Conservation (phyloP, 164 flowering plant species). For the Stephania yunnanensis region DNA sequence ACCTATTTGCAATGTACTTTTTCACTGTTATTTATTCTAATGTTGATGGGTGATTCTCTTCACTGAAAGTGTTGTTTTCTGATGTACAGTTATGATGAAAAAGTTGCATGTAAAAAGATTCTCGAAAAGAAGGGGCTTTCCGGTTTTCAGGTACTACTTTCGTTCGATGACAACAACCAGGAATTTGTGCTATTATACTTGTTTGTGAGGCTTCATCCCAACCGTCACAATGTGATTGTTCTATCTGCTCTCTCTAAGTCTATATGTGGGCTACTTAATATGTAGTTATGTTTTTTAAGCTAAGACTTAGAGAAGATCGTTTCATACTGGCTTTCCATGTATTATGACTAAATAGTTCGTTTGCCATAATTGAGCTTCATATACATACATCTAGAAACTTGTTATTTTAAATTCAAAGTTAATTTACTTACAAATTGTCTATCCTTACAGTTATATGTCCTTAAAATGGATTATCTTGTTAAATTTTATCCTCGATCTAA, state of each 20-base stretch:
- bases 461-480: not conserved
- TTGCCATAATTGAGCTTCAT: not conserved
- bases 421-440: not conserved
- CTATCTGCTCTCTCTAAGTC: not conserved
- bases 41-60: not conserved
- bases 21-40: not conserved
- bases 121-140: constrained; percentile 56
- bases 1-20: not conserved
- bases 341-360: not conserved
- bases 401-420: not conserved
- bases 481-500: not conserved
- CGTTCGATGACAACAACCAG: not conserved
- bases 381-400: not conserved
- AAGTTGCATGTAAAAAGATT: constrained; percentile 60
- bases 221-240: not conserved
- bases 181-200: not conserved
- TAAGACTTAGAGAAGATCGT: not conserved
- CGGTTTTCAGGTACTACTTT: constrained; percentile 67
- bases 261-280: not conserved
- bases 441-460: not conserved
- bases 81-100: constrained; percentile 66
- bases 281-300: not conserved
- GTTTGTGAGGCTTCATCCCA: not conserved
- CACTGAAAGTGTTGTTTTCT: not conserved
- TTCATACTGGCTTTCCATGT: not conserved